Percentiles rank a stretch among this genome's conserved stretches.
Conservation (phyloP, 805 yeast species). For the Schizosaccharomyces osmophilus region DNA sequence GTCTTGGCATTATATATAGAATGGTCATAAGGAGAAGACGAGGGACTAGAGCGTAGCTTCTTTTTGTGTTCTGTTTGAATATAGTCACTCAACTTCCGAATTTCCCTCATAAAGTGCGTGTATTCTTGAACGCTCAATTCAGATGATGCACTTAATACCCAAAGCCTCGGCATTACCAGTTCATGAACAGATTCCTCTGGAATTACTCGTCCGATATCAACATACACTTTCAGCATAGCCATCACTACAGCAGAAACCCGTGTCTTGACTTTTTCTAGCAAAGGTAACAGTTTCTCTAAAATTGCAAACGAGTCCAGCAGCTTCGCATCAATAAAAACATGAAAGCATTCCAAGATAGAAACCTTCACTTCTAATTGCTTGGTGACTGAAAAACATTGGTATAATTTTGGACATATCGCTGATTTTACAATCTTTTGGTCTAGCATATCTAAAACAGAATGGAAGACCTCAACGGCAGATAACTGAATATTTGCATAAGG, state of each 20-base stretch:
- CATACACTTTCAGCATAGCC: conserved; percentile 23
- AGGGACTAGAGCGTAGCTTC: background rate
- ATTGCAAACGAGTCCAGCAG: conserved; percentile 21
- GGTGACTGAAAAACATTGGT: background rate
- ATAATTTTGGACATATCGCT: background rate
- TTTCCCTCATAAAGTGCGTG: conserved; percentile 16
- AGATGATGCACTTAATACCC: conserved; percentile 25
- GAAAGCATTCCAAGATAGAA: conserved; percentile 26
- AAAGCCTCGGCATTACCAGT: conserved; percentile 29
- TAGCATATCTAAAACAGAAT: background rate
- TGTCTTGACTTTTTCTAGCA: conserved; percentile 50
- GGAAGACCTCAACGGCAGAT: background rate
- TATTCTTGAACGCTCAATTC: conserved; percentile 22
- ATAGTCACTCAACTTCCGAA: conserved; percentile 7
- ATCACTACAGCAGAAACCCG: conserved; percentile 41
- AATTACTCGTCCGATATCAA: conserved; percentile 15
- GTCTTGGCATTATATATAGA: too few relatives aligned
- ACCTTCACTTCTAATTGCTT: conserved; percentile 18
- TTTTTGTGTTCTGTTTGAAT: background rate
- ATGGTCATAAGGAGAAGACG: background rate
- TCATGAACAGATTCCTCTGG: conserved; percentile 28
- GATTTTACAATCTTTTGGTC: background rate
- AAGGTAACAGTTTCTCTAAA: conserved; percentile 57
- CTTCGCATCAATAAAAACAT: background rate
- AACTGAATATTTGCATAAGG: background rate